phyloP scores from a whole-genome alignment of 2,329 filamentous ascomycete species.

The Nothomitra cinnamomea region DNA sequence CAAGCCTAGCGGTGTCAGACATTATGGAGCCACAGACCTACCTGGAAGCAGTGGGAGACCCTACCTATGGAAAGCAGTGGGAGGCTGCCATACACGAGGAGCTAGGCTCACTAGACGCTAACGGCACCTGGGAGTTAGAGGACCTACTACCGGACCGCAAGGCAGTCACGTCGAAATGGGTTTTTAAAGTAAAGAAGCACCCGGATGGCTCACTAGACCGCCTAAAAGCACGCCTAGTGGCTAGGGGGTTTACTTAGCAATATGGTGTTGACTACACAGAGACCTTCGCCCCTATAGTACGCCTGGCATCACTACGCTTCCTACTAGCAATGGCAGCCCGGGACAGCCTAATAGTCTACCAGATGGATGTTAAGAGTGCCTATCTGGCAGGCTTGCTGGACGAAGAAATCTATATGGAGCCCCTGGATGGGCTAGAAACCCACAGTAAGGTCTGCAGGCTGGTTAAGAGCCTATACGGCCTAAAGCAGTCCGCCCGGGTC shows the following conservation, averaged over 20 bases:
- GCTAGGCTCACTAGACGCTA: neutral
- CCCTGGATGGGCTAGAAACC: constrained; percentile 1
- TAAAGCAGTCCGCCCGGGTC: too few relatives aligned
- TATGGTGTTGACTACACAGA: constrained; percentile 14
- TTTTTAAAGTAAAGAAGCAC: too few relatives aligned
- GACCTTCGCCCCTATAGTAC: constrained; percentile 19
- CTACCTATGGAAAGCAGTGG: too few relatives aligned
- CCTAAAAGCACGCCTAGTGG: constrained; percentile 11
- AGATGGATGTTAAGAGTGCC: too few relatives aligned
- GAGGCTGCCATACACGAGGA: too few relatives aligned
- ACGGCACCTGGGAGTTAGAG: neutral
- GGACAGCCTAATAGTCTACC: constrained; percentile 8
- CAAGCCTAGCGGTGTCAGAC: too few relatives aligned
- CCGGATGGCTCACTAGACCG: neutral
- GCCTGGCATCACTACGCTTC: constrained; percentile 17
- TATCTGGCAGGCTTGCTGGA: too few relatives aligned
- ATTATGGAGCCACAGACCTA: too few relatives aligned
- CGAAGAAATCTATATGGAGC: constrained; percentile 8
- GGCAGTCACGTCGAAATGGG: too few relatives aligned
- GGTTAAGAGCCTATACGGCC: too few relatives aligned
- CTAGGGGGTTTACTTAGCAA: constrained; percentile 1
- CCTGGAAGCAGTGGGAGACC: too few relatives aligned
- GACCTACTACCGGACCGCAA: neutral
- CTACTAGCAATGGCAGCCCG: constrained; percentile 14
- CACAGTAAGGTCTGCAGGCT: too few relatives aligned